phyloP scores from a whole-genome alignment of 2,329 filamentous ascomycete species.

The Thelonectria rubi region DNA sequence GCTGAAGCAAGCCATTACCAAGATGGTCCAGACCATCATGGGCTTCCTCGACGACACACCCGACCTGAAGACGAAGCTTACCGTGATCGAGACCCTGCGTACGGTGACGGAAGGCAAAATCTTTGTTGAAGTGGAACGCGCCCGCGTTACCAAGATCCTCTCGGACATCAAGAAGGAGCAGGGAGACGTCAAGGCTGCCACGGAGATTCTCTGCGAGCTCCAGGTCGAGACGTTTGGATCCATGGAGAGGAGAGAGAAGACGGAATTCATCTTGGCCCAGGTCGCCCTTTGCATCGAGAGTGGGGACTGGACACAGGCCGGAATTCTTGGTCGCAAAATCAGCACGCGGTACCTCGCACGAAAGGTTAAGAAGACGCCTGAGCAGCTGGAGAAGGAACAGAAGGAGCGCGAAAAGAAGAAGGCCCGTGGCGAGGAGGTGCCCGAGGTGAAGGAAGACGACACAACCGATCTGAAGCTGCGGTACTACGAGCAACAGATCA shows the following conservation, averaged over 20 bases:
- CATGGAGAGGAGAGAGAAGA: constrained; percentile 97
- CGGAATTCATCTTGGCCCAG: constrained; percentile 96
- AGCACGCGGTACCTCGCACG: constrained; percentile 91
- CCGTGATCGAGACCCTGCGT: constrained; percentile 91
- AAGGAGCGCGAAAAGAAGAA: constrained; percentile 89
- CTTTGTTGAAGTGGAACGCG: constrained; percentile 98
- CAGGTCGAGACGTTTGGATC: constrained; percentile 99
- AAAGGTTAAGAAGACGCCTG: constrained; percentile 88
- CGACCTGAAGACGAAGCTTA: constrained; percentile 85
- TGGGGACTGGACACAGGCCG: constrained; percentile 94
- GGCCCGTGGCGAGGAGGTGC: constrained; percentile 80
- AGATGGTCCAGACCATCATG: constrained; percentile 99
- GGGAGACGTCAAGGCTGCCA: constrained; percentile 88
- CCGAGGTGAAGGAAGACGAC: constrained; percentile 82
- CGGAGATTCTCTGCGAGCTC: constrained; percentile 94
- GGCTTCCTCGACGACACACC: constrained; percentile 88
- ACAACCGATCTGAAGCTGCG: constrained; percentile 95
- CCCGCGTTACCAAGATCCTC: constrained; percentile 91
- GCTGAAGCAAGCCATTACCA: constrained; percentile 98
- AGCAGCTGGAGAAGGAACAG: constrained; percentile 89
- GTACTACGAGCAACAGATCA: constrained; percentile 98
- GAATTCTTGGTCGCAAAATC: constrained; percentile 95
- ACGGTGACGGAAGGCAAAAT: constrained; percentile 99
- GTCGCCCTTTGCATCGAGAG: constrained; percentile 94
- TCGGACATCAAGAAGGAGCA: constrained; percentile 98